A percentile compares a stretch with the other conserved stretches of the same genome.
phyloP scores from a whole-genome alignment of 1,284 basidiomycete species.

The Ganoderma resinaceum region DNA sequence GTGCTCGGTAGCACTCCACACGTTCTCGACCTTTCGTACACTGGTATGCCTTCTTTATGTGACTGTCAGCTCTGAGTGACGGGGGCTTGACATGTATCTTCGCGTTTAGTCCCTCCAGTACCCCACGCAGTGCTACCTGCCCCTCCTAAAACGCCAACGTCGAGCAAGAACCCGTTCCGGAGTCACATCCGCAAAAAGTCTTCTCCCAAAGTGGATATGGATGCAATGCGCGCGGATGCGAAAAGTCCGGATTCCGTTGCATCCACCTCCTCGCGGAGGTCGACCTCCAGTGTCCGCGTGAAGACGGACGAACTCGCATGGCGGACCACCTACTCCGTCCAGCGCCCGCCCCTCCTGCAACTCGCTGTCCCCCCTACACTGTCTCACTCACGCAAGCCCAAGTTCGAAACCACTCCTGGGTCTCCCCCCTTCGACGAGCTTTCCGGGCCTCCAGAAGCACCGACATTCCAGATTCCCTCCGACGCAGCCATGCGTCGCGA shows the following conservation, averaged over 20 bases:
- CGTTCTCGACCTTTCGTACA: slow-evolving; percentile 50
- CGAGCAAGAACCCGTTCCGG: slow-evolving; percentile 23
- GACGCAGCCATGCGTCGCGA: slow-evolving; percentile 49
- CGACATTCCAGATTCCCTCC: slow-evolving; percentile 48
- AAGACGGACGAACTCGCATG: slow-evolving; percentile 31
- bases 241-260: slow-evolving; percentile 29
- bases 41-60: slow-evolving; percentile 9
- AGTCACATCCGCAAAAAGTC: slow-evolving; percentile 30
- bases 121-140: slow-evolving; percentile 2
- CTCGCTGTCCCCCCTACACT: slow-evolving; percentile 23
- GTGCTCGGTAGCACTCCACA: slow-evolving; percentile 68
- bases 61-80: not conserved
- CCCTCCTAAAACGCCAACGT: slow-evolving; percentile 20
- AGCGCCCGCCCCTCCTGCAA: slow-evolving; percentile 35
- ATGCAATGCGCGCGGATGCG: slow-evolving; percentile 16
- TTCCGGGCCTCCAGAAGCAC: slow-evolving; percentile 36
- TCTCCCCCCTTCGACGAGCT: slow-evolving; percentile 33
- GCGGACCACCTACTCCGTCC: slow-evolving; percentile 30
- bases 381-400: slow-evolving; percentile 22
- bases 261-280: slow-evolving; percentile 32
- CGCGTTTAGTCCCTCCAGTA: not conserved
- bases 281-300: slow-evolving; percentile 19
- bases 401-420: slow-evolving; percentile 33
- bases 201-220: slow-evolving; percentile 23
- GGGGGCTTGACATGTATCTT: not conserved